Percentiles rank a stretch among this genome's conserved stretches.
Evolutionary conservation across 257 asterid species (phyloP).

Genomic region (Solanum lycopersicoides): DNA sequence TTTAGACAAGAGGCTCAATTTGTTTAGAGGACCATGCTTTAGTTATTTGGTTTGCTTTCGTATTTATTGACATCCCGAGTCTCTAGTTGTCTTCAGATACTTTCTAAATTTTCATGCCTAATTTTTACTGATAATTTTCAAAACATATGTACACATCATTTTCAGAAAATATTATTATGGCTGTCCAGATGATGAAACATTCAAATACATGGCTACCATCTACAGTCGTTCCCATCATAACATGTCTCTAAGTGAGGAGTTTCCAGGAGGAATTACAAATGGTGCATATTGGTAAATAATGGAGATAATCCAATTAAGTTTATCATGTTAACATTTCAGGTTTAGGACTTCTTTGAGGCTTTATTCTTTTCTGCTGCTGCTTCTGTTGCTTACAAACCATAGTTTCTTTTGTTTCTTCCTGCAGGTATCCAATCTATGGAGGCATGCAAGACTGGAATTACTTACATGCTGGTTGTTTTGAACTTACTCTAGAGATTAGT

Average conservation of each 20-base stretch:
- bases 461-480: constrained; percentile 68
- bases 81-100: neutral
- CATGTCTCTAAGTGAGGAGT: constrained; percentile 88
- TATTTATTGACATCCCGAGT: neutral
- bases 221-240: constrained; percentile 81
- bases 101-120: neutral
- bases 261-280: constrained; percentile 84
- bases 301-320: constrained; percentile 3
- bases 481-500: constrained; percentile 86
- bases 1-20: neutral
- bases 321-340: neutral
- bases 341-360: neutral
- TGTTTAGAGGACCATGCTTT: neutral
- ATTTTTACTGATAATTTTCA: neutral
- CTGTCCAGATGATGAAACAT: constrained; percentile 86
- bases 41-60: neutral
- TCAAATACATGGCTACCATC: constrained; percentile 60
- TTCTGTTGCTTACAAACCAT: neutral
- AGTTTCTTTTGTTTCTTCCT: constrained; percentile 4
- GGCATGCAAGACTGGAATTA: constrained; percentile 99
- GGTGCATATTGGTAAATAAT: constrained; percentile 77
- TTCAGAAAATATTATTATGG: constrained; percentile 69
- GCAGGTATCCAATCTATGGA: constrained; percentile 94
- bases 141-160: neutral
- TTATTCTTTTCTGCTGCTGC: neutral